Evolutionary conservation across 2,329 filamentous ascomycete species (phyloP), one percentile per base, ranked within the genome.

Genomic region (Penicillium sp.): DNA sequence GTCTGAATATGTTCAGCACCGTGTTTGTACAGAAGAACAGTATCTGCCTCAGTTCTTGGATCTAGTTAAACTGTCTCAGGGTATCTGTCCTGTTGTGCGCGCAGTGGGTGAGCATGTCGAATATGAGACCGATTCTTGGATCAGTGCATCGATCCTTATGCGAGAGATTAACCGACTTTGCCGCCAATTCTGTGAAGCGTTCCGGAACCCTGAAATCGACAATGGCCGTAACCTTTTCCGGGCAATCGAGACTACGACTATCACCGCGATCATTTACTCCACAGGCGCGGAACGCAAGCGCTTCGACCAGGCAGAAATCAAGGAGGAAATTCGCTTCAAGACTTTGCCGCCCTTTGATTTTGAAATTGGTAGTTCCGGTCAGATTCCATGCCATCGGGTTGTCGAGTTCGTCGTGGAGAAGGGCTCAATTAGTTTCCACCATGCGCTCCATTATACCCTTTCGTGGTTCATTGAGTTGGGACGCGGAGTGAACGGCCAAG

Each of bases 101-200:
- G 93, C 91, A 2, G 81, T 96, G 18, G 89, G 90, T 13, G 93
- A 97, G 63, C 93, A 98, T 66, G 87, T 98, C 26, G 94, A 98
- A 67, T 98, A 97, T 63, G 93, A 98, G 69, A 94, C 90, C 1
- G 94, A 98, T 69, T 87, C 89, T 16, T 98, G 93, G 93, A 97
- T 98, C 43, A 94, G 88, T 47, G 91, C 93, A 3, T 95, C 90
- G 6, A 77, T 97, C 41, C 87, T 98, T 47, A 96, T 93, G 40
- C 81, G 91, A 41, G 91, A 98, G 66, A 91, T 98, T 66, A 97
- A 97, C 64, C 83, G 88, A 44, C 79, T 97, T 29, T 95, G 91
- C 62, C 80, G 90, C 52, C 86, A 93, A 60, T 85, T 97, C 47
- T 84, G 89, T 0, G 87, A 95, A 58, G 84, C 93, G 0, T 98